phyloP scores from a whole-genome alignment of 768 basidiomycete species.

The Cystofilobasidium capitatum region DNA sequence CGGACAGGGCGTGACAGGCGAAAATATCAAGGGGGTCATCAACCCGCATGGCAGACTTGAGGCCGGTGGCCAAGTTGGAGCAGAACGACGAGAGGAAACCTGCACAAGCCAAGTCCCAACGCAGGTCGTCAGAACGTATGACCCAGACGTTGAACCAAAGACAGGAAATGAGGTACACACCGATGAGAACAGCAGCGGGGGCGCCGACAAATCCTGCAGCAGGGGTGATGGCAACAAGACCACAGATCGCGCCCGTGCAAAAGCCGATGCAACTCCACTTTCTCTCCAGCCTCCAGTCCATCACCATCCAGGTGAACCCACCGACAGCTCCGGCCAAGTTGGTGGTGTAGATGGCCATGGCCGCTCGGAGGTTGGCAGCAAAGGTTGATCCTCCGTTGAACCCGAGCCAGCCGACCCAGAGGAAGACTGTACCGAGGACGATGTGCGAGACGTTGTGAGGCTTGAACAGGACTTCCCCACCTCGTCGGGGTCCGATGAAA shows the following conservation, averaged over 20 bases:
- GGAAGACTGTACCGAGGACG: slow-evolving; percentile 80
- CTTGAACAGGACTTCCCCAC: slow-evolving; percentile 79
- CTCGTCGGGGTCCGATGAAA: slow-evolving; percentile 81
- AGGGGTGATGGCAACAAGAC: slow-evolving; percentile 68
- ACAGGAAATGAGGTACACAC: slow-evolving; percentile 44
- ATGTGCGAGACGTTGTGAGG: slow-evolving; percentile 87
- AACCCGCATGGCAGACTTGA: slow-evolving; percentile 54
- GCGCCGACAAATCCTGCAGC: slow-evolving; percentile 43
- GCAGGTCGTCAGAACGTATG: neutral
- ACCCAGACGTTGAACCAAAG: no score
- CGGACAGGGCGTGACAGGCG: slow-evolving; percentile 50
- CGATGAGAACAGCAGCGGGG: slow-evolving; percentile 68
- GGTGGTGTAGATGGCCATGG: slow-evolving; percentile 82
- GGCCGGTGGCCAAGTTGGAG: slow-evolving; percentile 92
- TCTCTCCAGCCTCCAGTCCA: slow-evolving; percentile 81
- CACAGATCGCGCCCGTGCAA: slow-evolving; percentile 75
- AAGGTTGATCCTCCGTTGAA: slow-evolving; percentile 91
- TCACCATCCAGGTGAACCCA: slow-evolving; percentile 80
- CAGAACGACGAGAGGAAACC: slow-evolving; percentile 54
- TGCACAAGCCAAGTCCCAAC: neutral
- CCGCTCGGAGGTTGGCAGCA: slow-evolving; percentile 75
- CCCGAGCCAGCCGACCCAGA: slow-evolving; percentile 78
- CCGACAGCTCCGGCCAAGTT: slow-evolving; percentile 76
- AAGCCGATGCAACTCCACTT: slow-evolving; percentile 93
- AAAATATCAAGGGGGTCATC: slow-evolving; percentile 58